Percentiles rank a stretch among this genome's conserved stretches.
Conservation (phyloP, 2,329 filamentous ascomycete species). For the Didymella sp. region DNA sequence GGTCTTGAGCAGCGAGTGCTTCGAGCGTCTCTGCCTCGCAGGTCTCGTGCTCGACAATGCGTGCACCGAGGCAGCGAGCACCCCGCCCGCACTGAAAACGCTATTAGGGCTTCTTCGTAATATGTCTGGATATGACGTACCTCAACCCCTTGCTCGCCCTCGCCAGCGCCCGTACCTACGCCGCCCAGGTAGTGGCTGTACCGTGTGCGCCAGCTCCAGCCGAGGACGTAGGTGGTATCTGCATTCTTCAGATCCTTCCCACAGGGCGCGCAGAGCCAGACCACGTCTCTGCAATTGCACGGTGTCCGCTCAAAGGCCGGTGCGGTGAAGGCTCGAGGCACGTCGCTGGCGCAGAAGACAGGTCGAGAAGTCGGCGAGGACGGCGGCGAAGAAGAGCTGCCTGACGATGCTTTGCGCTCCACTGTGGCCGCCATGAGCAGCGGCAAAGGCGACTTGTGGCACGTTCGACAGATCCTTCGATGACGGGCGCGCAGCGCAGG, state of each 20-base stretch:
- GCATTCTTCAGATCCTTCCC: constrained; percentile 71
- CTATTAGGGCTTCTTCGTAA: too few species aligned
- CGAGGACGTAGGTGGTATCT: constrained; percentile 67
- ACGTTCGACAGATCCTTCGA: constrained; percentile 79
- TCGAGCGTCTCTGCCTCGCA: constrained; percentile 75
- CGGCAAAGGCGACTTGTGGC: constrained; percentile 73
- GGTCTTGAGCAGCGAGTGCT: constrained; percentile 55
- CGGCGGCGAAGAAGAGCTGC: constrained; percentile 31
- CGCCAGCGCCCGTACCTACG: constrained; percentile 84
- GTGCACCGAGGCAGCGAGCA: constrained; percentile 74
- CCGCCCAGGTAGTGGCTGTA: constrained; percentile 81
- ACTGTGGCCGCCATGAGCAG: constrained; percentile 51
- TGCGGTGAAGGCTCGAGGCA: constrained; percentile 49
- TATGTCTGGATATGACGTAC: too few species aligned
- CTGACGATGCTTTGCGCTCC: constrained; percentile 27
- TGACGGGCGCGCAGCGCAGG: constrained; percentile 74
- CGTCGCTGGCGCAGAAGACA: constrained; percentile 25
- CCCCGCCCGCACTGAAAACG: constrained; percentile 87
- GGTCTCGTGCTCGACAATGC: constrained; percentile 80
- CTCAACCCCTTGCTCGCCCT: constrained; percentile 87
- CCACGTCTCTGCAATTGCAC: constrained; percentile 66
- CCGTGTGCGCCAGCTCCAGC: constrained; percentile 88
- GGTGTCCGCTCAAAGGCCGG: constrained; percentile 60
- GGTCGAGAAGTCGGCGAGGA: constrained; percentile 31
- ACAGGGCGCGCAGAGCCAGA: constrained; percentile 89